Conservation (phyloP, 345 rosid genomes). For the Arabis alpina region DNA sequence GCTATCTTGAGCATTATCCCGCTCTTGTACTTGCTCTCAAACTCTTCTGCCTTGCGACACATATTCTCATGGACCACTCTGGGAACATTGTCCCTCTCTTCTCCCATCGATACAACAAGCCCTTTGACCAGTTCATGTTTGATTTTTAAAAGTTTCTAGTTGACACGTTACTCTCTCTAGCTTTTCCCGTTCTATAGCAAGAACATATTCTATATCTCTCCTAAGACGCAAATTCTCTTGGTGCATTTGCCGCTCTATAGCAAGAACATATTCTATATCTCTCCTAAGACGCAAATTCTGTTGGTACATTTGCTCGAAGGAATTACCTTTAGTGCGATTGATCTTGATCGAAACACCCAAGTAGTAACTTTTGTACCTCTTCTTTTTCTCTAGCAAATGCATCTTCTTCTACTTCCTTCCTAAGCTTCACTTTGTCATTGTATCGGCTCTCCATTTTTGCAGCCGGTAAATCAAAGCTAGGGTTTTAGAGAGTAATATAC, state of each 20-base stretch:
- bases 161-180: conserved; percentile 38
- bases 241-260: no score
- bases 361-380: not conserved
- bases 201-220: not conserved
- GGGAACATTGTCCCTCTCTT: no score
- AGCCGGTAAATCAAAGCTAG: conserved; percentile 31
- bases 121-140: not conserved
- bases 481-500: not conserved
- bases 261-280: no score
- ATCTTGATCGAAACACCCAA: conserved; percentile 19
- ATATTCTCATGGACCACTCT: not conserved
- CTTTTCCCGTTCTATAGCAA: conserved; percentile 8
- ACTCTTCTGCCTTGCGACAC: conserved; percentile 15
- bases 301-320: no score
- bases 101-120: no score
- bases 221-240: no score
- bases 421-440: conserved; percentile 20
- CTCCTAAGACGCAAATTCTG: no score
- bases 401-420: no score
- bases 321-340: no score
- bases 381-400: no score
- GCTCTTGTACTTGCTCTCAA: conserved; percentile 7
- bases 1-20: conserved; percentile 2
- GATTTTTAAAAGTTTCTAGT: not conserved
- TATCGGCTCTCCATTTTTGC: conserved; percentile 41